Base-by-base conservation (phyloP, 805 yeast species). In the Schwanniomyces polymorphus region DNA sequence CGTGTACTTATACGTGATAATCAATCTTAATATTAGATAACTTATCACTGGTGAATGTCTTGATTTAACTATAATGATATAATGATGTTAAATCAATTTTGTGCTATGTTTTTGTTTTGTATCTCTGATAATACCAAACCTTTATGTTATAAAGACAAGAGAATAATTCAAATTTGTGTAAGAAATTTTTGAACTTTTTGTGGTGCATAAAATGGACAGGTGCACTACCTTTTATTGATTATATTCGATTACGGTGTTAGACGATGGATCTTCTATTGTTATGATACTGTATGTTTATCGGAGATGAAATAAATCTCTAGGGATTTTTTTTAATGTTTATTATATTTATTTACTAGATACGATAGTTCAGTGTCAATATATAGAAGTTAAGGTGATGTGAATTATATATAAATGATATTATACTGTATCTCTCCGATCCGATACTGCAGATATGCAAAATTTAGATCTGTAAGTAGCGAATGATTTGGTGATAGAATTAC, bases 91-190 rank as follows among this genome's bases (percentile, higher is more conserved):
- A 48, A 48, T 48, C 51, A 48, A 42, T 48, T 48, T 48, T 48
- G 51, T 48, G 51, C 51, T 45, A 48, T 48, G 51, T 48, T 48
- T 48, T 45, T 42, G 42, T 41, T 48, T 44, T 48, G 47, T 44
- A 45, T 42, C 46, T 42, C 34, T 21, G n/a, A 41, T 11, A 14
- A 37, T 37, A 37, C 12, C 27, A 12, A 21, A 18, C 16, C 16
- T 18, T 31, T 37, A 21, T 7, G 39, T 37, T 37, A 23, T 37
- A 9, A 12, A 37, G n/a, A 27, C 18, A 5, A 33, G 26, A 25
- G 39, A 43, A 29, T 43, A 28, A 31, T 33, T 43, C 38, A 40
- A 44, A 48, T 48, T 48, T 48, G 51, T 48, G 51, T 48, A 41
- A 48, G 45, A 34, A 44, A 45, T 29, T 21, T 39, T 41, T 48